Conservation (phyloP, 2,329 filamentous ascomycete genomes). For the Dactylellina cionopaga region DNA sequence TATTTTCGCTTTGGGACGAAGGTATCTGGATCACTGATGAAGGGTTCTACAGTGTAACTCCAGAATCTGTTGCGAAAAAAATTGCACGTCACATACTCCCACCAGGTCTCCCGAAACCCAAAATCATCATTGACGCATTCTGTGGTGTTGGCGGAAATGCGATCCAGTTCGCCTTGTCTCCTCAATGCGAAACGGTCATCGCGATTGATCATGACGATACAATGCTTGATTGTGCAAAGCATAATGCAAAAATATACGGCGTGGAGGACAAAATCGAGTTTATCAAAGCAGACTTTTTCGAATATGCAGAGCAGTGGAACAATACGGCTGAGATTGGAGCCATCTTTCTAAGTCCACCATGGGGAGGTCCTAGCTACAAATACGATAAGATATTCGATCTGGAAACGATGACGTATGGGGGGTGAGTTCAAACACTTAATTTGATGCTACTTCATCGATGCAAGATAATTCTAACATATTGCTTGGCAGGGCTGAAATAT, state of each 20-base stretch:
- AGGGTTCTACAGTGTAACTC: constrained; percentile 96
- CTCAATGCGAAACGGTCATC: constrained; percentile 82
- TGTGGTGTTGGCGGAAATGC: constrained; percentile 91
- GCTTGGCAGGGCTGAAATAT: constrained; percentile 72
- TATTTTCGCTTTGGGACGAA: constrained; percentile 87
- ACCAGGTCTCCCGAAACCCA: constrained; percentile 59
- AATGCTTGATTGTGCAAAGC: constrained; percentile 86
- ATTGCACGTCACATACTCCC: constrained; percentile 64
- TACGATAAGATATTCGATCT: constrained; percentile 81
- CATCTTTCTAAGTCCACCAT: constrained; percentile 70
- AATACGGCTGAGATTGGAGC: constrained; percentile 61
- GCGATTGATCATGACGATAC: constrained; percentile 85
- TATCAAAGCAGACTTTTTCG: constrained; percentile 87
- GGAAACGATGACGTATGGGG: constrained; percentile 73
- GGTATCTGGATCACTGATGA: constrained; percentile 91
- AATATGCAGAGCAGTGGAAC: constrained; percentile 65
- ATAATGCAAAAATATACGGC: constrained; percentile 88
- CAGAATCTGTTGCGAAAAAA: constrained; percentile 87
- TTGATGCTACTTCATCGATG: not conserved
- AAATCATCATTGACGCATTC: constrained; percentile 84
- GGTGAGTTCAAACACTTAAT: constrained; percentile 12
- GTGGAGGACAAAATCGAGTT: constrained; percentile 82
- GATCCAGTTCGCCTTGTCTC: constrained; percentile 88
- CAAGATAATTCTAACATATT: constrained; percentile 65
- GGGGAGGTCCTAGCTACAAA: constrained; percentile 76